phyloP scores from a whole-genome alignment of 805 yeast genomes.

The Ogataea kodamae region DNA sequence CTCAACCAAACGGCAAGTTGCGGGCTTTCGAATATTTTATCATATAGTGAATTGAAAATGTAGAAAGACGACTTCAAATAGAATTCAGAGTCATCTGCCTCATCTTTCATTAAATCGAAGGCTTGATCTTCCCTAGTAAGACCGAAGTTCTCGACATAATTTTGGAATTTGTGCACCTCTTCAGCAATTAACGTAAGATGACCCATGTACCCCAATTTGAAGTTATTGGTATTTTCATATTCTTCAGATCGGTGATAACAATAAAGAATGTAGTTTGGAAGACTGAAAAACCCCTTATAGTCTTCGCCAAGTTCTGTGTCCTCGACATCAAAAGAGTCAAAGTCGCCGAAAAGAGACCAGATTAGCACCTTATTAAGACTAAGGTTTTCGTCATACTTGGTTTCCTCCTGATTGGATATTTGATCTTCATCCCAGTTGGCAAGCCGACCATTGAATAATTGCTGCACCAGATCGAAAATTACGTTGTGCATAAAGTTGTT shows the following conservation, averaged over 20 bases:
- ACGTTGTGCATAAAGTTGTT: conserved; percentile 96
- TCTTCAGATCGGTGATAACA: conserved; percentile 30
- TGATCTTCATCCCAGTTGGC: conserved; percentile 37
- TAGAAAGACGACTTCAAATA: conserved; percentile 32
- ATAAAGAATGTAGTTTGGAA: conserved; percentile 29
- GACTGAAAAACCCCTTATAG: conserved; percentile 32
- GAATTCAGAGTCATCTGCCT: conserved; percentile 25
- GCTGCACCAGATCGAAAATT: conserved; percentile 92
- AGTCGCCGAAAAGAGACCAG: conserved; percentile 34
- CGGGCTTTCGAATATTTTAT: conserved; percentile 27
- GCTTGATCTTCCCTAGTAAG: conserved; percentile 33
- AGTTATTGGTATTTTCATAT: conserved; percentile 34
- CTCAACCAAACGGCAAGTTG: conserved; percentile 41
- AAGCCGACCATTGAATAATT: conserved; percentile 72
- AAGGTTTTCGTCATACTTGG: conserved; percentile 32
- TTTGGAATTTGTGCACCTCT: conserved; percentile 53
- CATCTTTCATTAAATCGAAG: conserved; percentile 28
- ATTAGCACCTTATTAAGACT: conserved; percentile 35
- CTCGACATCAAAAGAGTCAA: conserved; percentile 22
- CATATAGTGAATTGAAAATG: conserved; percentile 32
- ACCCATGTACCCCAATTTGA: conserved; percentile 58
- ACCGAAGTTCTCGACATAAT: conserved; percentile 34
- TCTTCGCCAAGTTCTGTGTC: conserved; percentile 16
- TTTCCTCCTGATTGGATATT: conserved; percentile 33
- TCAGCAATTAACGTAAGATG: conserved; percentile 55